phyloP scores from a whole-genome alignment of 1,284 basidiomycete genomes.

The Cutaneotrichosporon sp. region DNA sequence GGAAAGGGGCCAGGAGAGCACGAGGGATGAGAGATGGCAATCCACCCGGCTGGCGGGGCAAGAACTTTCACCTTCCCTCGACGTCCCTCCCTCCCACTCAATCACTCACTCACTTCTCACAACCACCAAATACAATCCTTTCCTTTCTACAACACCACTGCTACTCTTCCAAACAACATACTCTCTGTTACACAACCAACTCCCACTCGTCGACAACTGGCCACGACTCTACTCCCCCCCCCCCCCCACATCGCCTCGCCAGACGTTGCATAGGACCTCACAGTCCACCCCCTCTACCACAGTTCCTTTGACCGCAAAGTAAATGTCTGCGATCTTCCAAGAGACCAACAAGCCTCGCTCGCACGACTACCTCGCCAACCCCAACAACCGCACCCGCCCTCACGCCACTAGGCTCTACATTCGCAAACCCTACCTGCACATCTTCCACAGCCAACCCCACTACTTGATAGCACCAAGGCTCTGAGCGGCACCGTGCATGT shows the following conservation, averaged over 20 bases:
- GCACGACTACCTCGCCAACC: conserved; percentile 13
- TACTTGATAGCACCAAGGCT: conserved; percentile 24
- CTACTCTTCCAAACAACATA: too few species aligned
- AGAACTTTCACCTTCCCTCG: background rate
- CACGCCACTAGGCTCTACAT: conserved; percentile 21
- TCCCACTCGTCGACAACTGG: too few species aligned
- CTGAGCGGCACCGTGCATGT: conserved; percentile 18
- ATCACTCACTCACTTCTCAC: too few species aligned
- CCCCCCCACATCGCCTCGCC: too few species aligned
- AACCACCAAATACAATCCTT: background rate
- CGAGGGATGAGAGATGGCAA: too few species aligned
- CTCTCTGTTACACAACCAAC: too few species aligned
- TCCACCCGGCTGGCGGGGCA: too few species aligned
- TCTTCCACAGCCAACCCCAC: conserved; percentile 25
- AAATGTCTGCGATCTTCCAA: conserved; percentile 12
- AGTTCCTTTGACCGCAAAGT: background rate
- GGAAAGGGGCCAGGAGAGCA: too few species aligned
- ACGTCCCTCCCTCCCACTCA: too few species aligned
- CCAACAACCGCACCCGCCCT: conserved; percentile 13
- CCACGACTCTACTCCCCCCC: background rate
- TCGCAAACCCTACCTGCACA: conserved; percentile 17
- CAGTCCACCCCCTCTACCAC: conserved; percentile 3
- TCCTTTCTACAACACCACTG: background rate
- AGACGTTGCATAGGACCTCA: background rate
- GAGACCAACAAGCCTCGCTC: conserved; percentile 6